Evolutionary conservation across 2,329 filamentous ascomycete genomes (phyloP).

Genomic region (Fusarium devonianum): DNA sequence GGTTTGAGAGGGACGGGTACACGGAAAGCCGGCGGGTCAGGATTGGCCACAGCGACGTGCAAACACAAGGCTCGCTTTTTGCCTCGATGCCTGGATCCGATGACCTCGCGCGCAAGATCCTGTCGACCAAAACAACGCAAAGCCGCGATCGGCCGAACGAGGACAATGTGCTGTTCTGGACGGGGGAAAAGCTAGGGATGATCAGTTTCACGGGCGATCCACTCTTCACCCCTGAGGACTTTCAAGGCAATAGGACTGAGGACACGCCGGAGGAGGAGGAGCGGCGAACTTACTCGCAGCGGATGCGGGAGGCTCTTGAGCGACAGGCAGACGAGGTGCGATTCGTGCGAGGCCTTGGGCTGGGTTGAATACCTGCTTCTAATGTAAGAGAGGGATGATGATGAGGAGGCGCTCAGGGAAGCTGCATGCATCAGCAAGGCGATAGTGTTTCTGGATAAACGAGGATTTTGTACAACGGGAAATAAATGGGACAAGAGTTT

Average conservation of each 20-base stretch:
- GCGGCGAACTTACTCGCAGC: conserved; percentile 68
- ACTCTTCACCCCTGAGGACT: conserved; percentile 58
- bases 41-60: conserved; percentile 62
- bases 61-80: conserved; percentile 58
- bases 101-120: conserved; percentile 82
- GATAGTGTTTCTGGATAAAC: conserved; percentile 8
- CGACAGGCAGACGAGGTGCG: conserved; percentile 80
- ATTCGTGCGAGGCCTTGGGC: conserved; percentile 71
- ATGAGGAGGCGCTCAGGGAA: conserved; percentile 10
- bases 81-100: conserved; percentile 61
- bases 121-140: conserved; percentile 62
- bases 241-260: conserved; percentile 58
- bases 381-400: not conserved
- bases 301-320: conserved; percentile 78
- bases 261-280: conserved; percentile 53
- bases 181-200: conserved; percentile 81
- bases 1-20: conserved; percentile 86
- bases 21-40: conserved; percentile 63
- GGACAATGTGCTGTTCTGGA: conserved; percentile 85
- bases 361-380: conserved; percentile 14
- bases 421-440: conserved; percentile 2
- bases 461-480: conserved; percentile 7
- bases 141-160: conserved; percentile 52
- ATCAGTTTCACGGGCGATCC: conserved; percentile 66
- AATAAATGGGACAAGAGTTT: not conserved